A percentile compares a stretch with the other conserved stretches of the same genome.
phyloP scores from a whole-genome alignment of 2,329 filamentous ascomycete genomes.

The Botryotinia convoluta region DNA sequence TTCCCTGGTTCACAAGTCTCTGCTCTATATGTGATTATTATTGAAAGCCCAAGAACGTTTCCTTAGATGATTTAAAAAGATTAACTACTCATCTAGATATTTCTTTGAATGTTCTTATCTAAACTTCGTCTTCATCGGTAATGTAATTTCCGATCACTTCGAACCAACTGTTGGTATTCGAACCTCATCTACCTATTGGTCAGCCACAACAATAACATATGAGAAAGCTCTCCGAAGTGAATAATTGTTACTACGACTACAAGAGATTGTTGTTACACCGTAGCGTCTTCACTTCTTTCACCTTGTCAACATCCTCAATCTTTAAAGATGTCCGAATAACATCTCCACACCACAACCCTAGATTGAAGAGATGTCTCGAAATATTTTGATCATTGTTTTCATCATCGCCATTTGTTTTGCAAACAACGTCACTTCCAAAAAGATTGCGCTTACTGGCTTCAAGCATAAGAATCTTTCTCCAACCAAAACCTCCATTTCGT shows the following conservation, averaged over 20 bases:
- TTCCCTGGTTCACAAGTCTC: background rate
- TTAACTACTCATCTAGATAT: background rate
- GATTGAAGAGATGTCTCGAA: conserved; percentile 7
- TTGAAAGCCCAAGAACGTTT: no score
- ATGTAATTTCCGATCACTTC: background rate
- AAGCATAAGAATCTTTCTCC: background rate
- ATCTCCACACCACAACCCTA: background rate
- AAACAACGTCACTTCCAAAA: background rate
- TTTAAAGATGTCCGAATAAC: background rate
- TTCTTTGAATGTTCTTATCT: background rate
- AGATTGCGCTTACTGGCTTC: background rate
- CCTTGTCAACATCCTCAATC: background rate
- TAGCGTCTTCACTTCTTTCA: background rate
- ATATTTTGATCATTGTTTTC: background rate
- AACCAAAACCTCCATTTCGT: background rate
- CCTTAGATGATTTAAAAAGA: background rate
- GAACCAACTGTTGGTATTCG: background rate
- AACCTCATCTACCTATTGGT: background rate
- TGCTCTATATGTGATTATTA: background rate
- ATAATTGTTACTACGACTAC: background rate
- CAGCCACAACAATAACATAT: background rate
- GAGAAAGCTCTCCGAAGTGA: background rate
- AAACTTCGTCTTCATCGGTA: background rate
- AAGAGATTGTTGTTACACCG: background rate
- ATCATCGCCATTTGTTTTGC: background rate